These are phyloP conservation scores for Dendrocalamus latiflorus DNA, from an alignment of 202 grass and related monocot genomes.

Conservation along the genomic window DNA sequence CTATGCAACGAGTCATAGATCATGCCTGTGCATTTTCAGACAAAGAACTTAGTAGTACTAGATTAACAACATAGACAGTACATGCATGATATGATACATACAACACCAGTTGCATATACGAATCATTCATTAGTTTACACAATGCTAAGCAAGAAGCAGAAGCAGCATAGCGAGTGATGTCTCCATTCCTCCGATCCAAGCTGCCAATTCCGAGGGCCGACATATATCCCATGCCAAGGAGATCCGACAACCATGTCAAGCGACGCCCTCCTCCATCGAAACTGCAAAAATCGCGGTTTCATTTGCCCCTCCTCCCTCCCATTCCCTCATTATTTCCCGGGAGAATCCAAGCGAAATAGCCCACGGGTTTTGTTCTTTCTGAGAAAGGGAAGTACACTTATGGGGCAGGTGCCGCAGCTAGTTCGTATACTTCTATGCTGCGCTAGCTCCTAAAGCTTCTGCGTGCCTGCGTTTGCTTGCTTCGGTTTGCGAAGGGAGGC, in stretches of 20 bases:
- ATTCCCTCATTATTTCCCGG: not conserved
- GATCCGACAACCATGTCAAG: slow-evolving; percentile 42
- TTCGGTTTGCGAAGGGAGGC: not conserved
- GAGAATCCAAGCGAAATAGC: slow-evolving; percentile 29
- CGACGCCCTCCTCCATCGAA: slow-evolving; percentile 1
- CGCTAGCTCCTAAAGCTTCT: not conserved
- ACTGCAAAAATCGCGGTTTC: slow-evolving; percentile 11
- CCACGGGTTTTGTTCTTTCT: slow-evolving; percentile 23
- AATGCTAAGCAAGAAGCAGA: not conserved
- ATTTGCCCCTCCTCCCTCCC: not conserved
- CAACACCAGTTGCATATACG: not conserved
- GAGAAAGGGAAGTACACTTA: not conserved
- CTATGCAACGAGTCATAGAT: not conserved
- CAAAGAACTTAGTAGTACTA: not conserved
- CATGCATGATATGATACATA: not conserved
- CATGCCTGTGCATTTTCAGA: not conserved
- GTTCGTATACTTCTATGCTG: not conserved
- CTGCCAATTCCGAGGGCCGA: slow-evolving; percentile 37
- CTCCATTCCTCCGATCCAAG: not conserved
- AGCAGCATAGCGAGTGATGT: not conserved
- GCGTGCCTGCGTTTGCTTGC: not conserved
- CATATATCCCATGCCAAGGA: slow-evolving; percentile 37
- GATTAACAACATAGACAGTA: not conserved
- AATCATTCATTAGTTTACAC: not conserved
- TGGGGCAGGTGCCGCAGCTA: not conserved